Evolutionary conservation across 805 yeast species (phyloP).

Genomic region (Lachancea sp.): DNA sequence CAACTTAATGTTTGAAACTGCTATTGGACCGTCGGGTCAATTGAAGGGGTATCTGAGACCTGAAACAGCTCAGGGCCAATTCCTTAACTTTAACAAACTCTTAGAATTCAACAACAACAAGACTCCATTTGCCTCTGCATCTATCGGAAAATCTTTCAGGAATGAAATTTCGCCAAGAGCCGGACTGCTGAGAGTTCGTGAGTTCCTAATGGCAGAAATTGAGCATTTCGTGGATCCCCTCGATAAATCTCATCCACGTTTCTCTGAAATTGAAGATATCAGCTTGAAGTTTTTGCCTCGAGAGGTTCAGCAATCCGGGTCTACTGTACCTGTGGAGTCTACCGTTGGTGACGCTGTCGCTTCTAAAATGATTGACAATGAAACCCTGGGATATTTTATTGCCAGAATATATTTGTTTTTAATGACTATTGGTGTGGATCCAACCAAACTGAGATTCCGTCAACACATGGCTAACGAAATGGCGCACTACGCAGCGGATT

Average conservation of each 20-base stretch:
- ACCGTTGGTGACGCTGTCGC: conserved; percentile 88
- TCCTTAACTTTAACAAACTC: conserved; percentile 87
- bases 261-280: conserved; percentile 66
- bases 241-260: conserved; percentile 76
- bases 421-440: conserved; percentile 84
- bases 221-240: conserved; percentile 97
- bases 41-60: conserved; percentile 95
- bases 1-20: conserved; percentile 98
- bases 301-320: conserved; percentile 81
- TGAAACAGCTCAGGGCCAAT: conserved; percentile 99
- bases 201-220: conserved; percentile 98
- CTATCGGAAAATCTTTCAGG: conserved; percentile 97
- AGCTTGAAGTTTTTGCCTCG: conserved; percentile 76
- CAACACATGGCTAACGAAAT: conserved; percentile 98
- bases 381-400: conserved; percentile 94
- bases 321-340: conserved; percentile 54
- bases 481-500: conserved; percentile 99
- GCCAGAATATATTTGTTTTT: conserved; percentile 88
- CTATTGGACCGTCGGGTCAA: conserved; percentile 97
- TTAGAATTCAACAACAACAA: conserved; percentile 90
- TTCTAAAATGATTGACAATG: conserved; percentile 85
- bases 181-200: conserved; percentile 95
- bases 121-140: conserved; percentile 99
- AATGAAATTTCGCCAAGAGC: conserved; percentile 98
- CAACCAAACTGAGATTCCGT: conserved; percentile 82